Evolutionary conservation across 495 filamentous ascomycete species (phyloP).

Genomic region (Margaritispora aquatica): DNA sequence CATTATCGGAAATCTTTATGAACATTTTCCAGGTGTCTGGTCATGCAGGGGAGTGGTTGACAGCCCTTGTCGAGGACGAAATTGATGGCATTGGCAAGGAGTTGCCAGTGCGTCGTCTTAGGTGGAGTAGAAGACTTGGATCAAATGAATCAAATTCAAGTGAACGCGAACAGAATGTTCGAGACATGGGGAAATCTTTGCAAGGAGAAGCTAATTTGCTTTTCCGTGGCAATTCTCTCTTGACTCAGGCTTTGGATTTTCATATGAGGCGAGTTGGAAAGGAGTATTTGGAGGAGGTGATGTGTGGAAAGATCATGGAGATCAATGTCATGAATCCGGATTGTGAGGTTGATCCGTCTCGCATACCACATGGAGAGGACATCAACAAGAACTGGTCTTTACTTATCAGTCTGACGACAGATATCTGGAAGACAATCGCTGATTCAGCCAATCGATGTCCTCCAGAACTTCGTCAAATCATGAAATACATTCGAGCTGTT

Average conservation of each 20-base stretch:
- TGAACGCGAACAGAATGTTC: slow-evolving; percentile 46
- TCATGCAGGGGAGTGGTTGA: slow-evolving; percentile 82
- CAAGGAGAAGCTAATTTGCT: slow-evolving; percentile 85
- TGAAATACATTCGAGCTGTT: slow-evolving; percentile 88
- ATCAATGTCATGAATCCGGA: slow-evolving; percentile 85
- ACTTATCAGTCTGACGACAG: slow-evolving; percentile 68
- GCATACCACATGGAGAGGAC: slow-evolving; percentile 64
- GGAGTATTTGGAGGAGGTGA: slow-evolving; percentile 85
- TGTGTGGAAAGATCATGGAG: slow-evolving; percentile 76
- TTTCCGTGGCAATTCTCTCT: slow-evolving; percentile 89
- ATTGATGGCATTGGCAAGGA: slow-evolving; percentile 91
- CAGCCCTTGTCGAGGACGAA: slow-evolving; percentile 88
- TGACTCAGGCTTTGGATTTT: slow-evolving; percentile 88
- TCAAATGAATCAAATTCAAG: slow-evolving; percentile 63
- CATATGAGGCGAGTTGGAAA: slow-evolving; percentile 94
- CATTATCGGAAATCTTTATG: slow-evolving; percentile 79
- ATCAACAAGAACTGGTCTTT: slow-evolving; percentile 78
- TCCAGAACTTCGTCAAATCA: slow-evolving; percentile 75
- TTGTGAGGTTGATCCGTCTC: slow-evolving; percentile 90
- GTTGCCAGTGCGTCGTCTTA: slow-evolving; percentile 55
- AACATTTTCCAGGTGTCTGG: slow-evolving; percentile 97
- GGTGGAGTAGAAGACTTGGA: slow-evolving; percentile 71
- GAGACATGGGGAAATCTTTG: slow-evolving; percentile 58
- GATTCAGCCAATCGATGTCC: slow-evolving; percentile 69
- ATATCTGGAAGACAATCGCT: slow-evolving; percentile 79